Conservation (phyloP, 805 yeast genomes). For the Candida insectalens region DNA sequence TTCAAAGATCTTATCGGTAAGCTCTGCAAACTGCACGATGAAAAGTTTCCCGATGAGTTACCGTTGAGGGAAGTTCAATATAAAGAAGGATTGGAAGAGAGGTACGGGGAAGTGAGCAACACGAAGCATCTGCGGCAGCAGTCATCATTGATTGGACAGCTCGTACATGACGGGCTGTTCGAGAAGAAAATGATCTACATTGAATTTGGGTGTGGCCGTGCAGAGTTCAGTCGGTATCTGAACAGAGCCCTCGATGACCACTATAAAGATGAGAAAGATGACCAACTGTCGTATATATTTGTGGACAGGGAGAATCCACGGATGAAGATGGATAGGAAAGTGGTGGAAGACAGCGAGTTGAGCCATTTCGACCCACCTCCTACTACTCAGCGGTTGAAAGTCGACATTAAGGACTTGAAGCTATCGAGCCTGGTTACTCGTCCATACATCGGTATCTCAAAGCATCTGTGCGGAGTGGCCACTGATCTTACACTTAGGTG, state of each 20-base stretch:
- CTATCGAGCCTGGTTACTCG: slow-evolving; percentile 33
- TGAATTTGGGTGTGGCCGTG: slow-evolving; percentile 91
- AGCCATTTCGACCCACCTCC: slow-evolving; percentile 2
- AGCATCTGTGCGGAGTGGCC: slow-evolving; percentile 91
- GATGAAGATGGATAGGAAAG: slow-evolving; percentile 68
- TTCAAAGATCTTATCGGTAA: slow-evolving; percentile 14
- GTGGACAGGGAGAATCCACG: slow-evolving; percentile 73
- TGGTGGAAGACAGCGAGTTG: slow-evolving; percentile 41
- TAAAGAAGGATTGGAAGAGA: slow-evolving; percentile 26
- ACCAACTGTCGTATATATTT: slow-evolving; percentile 33
- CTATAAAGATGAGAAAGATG: background rate
- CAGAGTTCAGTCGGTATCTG: slow-evolving; percentile 66
- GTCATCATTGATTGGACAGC: slow-evolving; percentile 64
- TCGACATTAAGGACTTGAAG: slow-evolving; percentile 72
- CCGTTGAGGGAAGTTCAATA: slow-evolving; percentile 13
- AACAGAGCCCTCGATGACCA: slow-evolving; percentile 21
- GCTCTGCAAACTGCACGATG: slow-evolving; percentile 8
- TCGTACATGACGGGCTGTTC: slow-evolving; percentile 34
- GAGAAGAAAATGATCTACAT: slow-evolving; percentile 30
- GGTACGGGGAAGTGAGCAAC: slow-evolving; percentile 42
- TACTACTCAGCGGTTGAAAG: slow-evolving; percentile 38
- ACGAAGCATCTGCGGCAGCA: slow-evolving; percentile 80
- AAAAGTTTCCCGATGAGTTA: slow-evolving; percentile 6
- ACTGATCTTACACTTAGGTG: slow-evolving; percentile 77
- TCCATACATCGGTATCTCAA: slow-evolving; percentile 55